Evolutionary conservation across 495 filamentous ascomycete genomes (phyloP).

Genomic region (Penicillium silybi): DNA sequence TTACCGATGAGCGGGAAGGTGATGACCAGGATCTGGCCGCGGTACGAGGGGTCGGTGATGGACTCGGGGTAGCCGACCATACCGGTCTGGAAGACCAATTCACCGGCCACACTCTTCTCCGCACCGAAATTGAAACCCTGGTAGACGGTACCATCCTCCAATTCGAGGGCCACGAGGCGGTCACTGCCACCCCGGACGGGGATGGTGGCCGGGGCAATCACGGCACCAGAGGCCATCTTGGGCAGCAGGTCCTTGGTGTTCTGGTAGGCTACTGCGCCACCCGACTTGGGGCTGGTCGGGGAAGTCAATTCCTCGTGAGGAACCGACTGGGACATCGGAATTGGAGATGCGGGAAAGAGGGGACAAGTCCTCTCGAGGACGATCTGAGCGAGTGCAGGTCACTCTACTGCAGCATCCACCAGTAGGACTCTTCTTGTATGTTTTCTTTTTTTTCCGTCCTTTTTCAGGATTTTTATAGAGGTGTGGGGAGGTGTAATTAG

Average conservation of each 20-base stretch:
- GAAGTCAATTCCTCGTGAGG: conserved; percentile 31
- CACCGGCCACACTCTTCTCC: conserved; percentile 84
- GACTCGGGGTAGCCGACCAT: conserved; percentile 99
- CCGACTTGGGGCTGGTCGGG: conserved; percentile 34
- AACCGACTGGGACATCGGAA: conserved; percentile 30
- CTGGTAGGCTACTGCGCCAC: conserved; percentile 35
- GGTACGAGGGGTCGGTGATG: conserved; percentile 88
- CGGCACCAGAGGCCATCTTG: conserved; percentile 31
- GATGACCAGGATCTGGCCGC: conserved; percentile 85
- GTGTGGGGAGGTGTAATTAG: background rate
- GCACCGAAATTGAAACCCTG: conserved; percentile 95
- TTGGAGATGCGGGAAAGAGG: conserved; percentile 26
- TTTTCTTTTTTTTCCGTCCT: conserved; percentile 1
- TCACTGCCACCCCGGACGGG: conserved; percentile 46
- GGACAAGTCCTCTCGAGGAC: conserved; percentile 46
- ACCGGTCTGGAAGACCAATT: conserved; percentile 98
- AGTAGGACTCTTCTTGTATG: conserved; percentile 22
- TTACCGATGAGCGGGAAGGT: conserved; percentile 90
- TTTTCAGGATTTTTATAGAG: background rate
- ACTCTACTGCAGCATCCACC: conserved; percentile 47
- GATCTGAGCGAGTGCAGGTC: conserved; percentile 27
- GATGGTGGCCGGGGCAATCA: conserved; percentile 50
- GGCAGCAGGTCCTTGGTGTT: conserved; percentile 31
- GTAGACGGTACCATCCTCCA: conserved; percentile 84
- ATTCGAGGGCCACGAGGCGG: conserved; percentile 72